phyloP scores from a whole-genome alignment of 2,329 filamentous ascomycete genomes.

The Allantophomopsis lycopodina region DNA sequence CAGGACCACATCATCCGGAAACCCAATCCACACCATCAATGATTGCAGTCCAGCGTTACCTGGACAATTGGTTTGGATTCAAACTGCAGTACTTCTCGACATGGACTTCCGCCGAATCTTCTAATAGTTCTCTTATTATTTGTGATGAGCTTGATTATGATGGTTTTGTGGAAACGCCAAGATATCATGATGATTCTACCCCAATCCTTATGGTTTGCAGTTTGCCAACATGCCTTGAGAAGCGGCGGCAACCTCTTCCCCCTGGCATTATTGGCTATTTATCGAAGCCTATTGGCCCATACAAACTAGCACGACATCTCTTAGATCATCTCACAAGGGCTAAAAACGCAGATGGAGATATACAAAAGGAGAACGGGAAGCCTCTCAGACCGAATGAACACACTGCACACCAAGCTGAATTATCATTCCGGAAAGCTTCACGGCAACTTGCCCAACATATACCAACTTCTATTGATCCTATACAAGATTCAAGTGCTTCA shows the following conservation, averaged over 20 bases:
- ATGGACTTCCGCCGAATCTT: constrained; percentile 7
- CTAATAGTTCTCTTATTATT: constrained; percentile 11
- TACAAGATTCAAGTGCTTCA: no score
- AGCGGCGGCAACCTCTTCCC: constrained; percentile 6
- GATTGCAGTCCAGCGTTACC: constrained; percentile 5
- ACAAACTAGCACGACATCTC: not conserved
- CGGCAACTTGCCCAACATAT: no score
- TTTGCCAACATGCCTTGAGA: constrained; percentile 14
- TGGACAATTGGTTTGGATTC: constrained; percentile 15
- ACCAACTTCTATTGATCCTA: no score
- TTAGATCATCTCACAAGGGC: no score
- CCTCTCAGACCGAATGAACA: no score
- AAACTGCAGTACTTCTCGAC: constrained; percentile 1
- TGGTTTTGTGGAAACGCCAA: no score
- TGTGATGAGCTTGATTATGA: constrained; percentile 3
- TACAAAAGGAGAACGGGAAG: no score
- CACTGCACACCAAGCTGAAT: no score
- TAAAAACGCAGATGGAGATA: no score
- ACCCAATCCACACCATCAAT: not conserved
- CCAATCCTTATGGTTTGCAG: constrained; percentile 12
- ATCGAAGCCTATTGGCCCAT: not conserved
- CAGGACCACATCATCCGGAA: constrained; percentile 1
- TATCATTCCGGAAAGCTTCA: no score
- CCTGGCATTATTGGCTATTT: not conserved
- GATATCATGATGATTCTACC: constrained; percentile 9